Base-by-base conservation (phyloP, 2,329 filamentous ascomycete species). In the Claviceps paspali region DNA sequence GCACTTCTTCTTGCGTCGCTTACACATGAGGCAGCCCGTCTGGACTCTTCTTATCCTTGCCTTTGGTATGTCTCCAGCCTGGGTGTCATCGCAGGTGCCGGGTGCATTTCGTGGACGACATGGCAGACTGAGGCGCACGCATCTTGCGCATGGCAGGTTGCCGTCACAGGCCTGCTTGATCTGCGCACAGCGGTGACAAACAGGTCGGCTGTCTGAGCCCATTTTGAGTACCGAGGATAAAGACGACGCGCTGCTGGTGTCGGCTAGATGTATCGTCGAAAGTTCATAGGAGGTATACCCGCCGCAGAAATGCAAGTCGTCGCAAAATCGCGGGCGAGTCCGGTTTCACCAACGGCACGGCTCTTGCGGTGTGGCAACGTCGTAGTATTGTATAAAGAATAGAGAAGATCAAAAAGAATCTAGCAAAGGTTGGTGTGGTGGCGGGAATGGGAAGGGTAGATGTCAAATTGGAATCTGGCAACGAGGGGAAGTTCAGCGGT, bases 1-100 rank as follows among this genome's bases (percentile, higher is more conserved):
- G 47, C 62, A 66, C 47, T 65, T 65, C 54, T 65, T 65, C 52
- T 65, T 64, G 31, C 62, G 57, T 19, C 53, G 53, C 45, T 63
- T 61, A 48, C 62, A 65, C 43, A 61, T 64, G 35, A 62, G 43
- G 44, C 62, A 65, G 10, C 62, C 62, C 23, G 55, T 57, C 46
- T 57, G 54, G 4, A 56, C 54, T 23, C 54, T 47, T 6, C 51
- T 46, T 27, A 56, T 57, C 28, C 49, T 50, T 4, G 52, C 54
- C 42, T 55, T 57, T 38, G 54, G 53, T 22, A 46, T 31, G n/a
- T 54, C 46, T 5, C 42, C 43, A 2, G 22, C 29, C 6, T 29
- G 35, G 7, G 33, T 21, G 14, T 45, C 44, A 22, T 40, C 31
- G 21, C 14, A 26, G 15, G 34, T 33, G 33, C 39, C 41, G 29